Conservation (phyloP, 148 eudicot genomes). For the Hydrangea macrophylla region DNA sequence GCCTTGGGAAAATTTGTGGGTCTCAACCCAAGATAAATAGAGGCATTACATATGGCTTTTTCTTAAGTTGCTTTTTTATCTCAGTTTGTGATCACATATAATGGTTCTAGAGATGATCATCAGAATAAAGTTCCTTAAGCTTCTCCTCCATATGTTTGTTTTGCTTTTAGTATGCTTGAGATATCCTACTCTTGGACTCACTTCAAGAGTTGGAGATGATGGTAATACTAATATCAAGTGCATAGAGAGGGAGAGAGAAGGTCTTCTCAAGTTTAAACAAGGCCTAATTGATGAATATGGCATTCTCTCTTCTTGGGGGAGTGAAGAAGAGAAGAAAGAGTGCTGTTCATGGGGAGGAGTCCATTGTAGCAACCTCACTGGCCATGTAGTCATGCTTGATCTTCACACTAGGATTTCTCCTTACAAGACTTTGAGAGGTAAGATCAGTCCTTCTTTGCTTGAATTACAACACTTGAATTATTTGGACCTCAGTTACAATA, state of each 20-base stretch:
- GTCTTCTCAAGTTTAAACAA: slow-evolving; percentile 20
- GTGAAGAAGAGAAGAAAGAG: neutral
- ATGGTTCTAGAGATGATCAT: too few species aligned
- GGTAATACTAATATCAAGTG: slow-evolving; percentile 2
- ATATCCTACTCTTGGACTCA: neutral
- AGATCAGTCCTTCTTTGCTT: slow-evolving; percentile 12
- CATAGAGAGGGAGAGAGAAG: slow-evolving; percentile 15
- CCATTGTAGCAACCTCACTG: slow-evolving; percentile 3
- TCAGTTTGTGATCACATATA: too few species aligned
- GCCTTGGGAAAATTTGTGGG: too few species aligned
- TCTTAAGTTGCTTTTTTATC: too few species aligned
- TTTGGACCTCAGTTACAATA: slow-evolving; percentile 11
- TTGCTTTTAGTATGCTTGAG: too few species aligned
- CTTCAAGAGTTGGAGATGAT: neutral
- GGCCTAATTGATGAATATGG: slow-evolving; percentile 11
- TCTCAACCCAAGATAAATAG: too few species aligned
- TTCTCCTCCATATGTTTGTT: too few species aligned
- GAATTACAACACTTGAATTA: slow-evolving; percentile 6
- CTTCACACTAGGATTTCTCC: neutral
- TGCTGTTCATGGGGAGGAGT: slow-evolving; percentile 19
- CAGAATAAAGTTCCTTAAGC: too few species aligned
- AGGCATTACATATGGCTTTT: too few species aligned
- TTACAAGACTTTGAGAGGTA: neutral
- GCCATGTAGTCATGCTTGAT: slow-evolving; percentile 5
- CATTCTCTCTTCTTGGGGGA: slow-evolving; percentile 15